Evolutionary conservation across 768 basidiomycete species (phyloP).

Genomic region (Suillus ampliporus): DNA sequence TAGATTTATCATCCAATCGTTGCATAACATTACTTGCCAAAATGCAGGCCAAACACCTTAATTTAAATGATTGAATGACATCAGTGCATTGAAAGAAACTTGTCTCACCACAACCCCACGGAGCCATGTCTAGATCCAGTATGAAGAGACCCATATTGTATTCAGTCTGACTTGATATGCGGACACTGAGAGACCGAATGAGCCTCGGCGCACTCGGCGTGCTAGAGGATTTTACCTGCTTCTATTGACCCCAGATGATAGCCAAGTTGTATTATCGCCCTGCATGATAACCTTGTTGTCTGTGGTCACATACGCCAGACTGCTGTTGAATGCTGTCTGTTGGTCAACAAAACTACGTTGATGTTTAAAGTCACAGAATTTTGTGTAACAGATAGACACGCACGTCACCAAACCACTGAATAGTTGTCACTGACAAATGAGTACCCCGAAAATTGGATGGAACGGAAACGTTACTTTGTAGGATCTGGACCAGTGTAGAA

Average conservation of each 20-base stretch:
- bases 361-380: background rate
- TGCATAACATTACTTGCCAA: constrained; percentile 51
- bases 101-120: constrained; percentile 83
- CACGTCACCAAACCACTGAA: constrained; percentile 74
- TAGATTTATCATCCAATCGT: background rate
- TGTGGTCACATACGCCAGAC: constrained; percentile 61
- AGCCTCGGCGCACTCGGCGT: constrained; percentile 10
- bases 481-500: constrained; percentile 71
- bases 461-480: constrained; percentile 56
- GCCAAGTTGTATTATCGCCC: constrained; percentile 68
- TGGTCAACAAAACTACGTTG: constrained; percentile 62
- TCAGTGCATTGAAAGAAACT: constrained; percentile 9
- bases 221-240: constrained; percentile 52
- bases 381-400: constrained; percentile 27
- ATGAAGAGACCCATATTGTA: constrained; percentile 86
- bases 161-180: constrained; percentile 66
- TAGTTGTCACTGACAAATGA: constrained; percentile 20
- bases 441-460: constrained; percentile 15
- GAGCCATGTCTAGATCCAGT: constrained; percentile 81
- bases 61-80: constrained; percentile 13
- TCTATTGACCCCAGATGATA: constrained; percentile 59
- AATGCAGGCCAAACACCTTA: constrained; percentile 85
- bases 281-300: constrained; percentile 75
- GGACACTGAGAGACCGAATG: constrained; percentile 55
- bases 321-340: constrained; percentile 54